These are phyloP conservation scores for Cytospora leucostoma DNA, from an alignment of 2,329 filamentous ascomycete species.

Conservation along the genomic window DNA sequence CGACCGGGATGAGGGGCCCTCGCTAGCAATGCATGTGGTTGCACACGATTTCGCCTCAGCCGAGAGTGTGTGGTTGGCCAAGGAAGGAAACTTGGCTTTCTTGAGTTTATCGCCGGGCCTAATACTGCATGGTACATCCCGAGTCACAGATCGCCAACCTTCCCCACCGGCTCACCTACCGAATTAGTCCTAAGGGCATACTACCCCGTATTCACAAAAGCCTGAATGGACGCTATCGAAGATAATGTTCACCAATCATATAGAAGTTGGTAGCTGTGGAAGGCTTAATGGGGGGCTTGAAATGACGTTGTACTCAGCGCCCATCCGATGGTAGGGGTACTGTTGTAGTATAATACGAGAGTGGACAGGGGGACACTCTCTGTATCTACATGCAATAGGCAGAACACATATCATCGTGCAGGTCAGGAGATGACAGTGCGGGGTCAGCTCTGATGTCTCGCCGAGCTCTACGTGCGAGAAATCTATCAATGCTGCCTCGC, in stretches of 20 bases:
- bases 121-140: background rate
- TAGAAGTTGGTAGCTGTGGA: background rate
- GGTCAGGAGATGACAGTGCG: conserved; percentile 7
- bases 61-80: background rate
- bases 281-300: conserved; percentile 5
- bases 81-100: background rate
- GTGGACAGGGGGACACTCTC: conserved; percentile 8
- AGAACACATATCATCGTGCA: conserved; percentile 3
- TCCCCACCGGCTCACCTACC: conserved; percentile 9
- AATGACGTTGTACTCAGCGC: background rate
- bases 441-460: conserved; percentile 15
- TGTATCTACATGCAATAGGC: no score
- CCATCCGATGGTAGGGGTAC: background rate
- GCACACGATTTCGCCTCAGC: background rate
- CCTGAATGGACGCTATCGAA: conserved; percentile 1
- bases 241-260: conserved; percentile 2
- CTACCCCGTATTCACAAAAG: background rate
- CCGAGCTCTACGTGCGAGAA: conserved; percentile 12
- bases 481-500: background rate
- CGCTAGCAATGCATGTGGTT: background rate
- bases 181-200: conserved; percentile 13
- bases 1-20: no score
- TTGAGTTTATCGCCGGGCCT: background rate
- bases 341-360: conserved; percentile 7
- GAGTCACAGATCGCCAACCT: conserved; percentile 14